phyloP scores from a whole-genome alignment of 495 filamentous ascomycete genomes.

The Wilcoxina mikolae region DNA sequence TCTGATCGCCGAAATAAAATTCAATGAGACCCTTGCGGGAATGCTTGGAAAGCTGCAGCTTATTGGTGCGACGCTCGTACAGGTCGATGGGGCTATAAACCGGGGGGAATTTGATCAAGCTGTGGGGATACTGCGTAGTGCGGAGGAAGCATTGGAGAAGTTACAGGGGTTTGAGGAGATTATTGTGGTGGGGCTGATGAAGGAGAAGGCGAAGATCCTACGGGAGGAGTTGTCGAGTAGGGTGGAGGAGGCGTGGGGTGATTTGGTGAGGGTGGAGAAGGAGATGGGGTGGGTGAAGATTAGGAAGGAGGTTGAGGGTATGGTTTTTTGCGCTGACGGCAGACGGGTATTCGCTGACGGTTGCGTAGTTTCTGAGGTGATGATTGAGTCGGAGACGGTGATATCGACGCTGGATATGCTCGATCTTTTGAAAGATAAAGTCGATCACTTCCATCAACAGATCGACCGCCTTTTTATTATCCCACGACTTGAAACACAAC shows the following conservation, averaged over 20 bases:
- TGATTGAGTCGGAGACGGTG: constrained; percentile 5
- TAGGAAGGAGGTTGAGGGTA: constrained; percentile 33
- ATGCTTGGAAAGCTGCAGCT: constrained; percentile 39
- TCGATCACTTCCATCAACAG: constrained; percentile 37
- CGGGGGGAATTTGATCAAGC: constrained; percentile 11
- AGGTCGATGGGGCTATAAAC: constrained; percentile 8
- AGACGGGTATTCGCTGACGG: neutral
- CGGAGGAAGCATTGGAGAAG: constrained; percentile 23
- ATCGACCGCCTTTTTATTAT: constrained; percentile 37
- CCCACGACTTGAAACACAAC: constrained; percentile 33
- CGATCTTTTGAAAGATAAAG: constrained; percentile 33
- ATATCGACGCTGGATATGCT: constrained; percentile 17
- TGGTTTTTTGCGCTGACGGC: neutral
- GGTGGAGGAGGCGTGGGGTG: constrained; percentile 39
- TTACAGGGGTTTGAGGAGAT: constrained; percentile 12
- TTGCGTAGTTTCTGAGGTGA: neutral
- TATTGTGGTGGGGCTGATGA: constrained; percentile 21
- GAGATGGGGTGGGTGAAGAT: constrained; percentile 37
- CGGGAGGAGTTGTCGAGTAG: constrained; percentile 34
- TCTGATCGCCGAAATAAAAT: constrained; percentile 49
- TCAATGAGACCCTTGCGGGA: constrained; percentile 44
- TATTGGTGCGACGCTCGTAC: constrained; percentile 24
- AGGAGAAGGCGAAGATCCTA: constrained; percentile 16
- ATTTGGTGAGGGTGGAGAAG: constrained; percentile 42
- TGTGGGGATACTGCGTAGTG: constrained; percentile 26